Percentiles rank a stretch among this genome's conserved stretches.
phyloP scores from a whole-genome alignment of 1,284 basidiomycete species.

The Puccinia triticina region DNA sequence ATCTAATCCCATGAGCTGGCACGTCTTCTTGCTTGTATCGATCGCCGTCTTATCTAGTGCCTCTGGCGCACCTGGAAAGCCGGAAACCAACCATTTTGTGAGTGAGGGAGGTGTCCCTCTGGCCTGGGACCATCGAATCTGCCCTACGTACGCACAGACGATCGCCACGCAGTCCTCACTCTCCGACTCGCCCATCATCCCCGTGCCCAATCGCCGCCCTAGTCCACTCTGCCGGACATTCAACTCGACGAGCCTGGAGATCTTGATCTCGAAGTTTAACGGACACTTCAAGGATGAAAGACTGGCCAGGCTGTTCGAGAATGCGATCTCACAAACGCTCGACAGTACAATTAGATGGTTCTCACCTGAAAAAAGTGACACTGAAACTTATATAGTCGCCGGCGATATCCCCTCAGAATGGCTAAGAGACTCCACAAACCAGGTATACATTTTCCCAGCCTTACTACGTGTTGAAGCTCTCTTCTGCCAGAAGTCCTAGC shows the following conservation, averaged over 20 bases:
- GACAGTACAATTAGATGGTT: constrained; percentile 56
- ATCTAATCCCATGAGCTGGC: not conserved
- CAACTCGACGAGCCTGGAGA: constrained; percentile 2
- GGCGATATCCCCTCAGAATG: constrained; percentile 56
- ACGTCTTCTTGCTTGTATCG: not conserved
- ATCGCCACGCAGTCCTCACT: not conserved
- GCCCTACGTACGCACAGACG: not conserved
- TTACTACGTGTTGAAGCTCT: not conserved
- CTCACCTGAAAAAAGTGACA: constrained; percentile 51
- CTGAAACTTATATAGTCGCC: constrained; percentile 55
- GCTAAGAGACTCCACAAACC: constrained; percentile 55
- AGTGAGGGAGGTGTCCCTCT: not conserved
- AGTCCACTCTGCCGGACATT: constrained; percentile 16
- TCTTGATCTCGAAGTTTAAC: not conserved
- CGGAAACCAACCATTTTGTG: not conserved
- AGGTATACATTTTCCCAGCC: constrained; percentile 51
- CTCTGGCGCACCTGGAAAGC: not conserved
- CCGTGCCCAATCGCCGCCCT: constrained; percentile 19
- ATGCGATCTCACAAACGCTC: constrained; percentile 48
- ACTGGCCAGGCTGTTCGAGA: constrained; percentile 12
- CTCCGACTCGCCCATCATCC: not conserved
- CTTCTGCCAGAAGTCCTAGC: too few species aligned
- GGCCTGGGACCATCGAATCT: not conserved
- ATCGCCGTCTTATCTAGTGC: not conserved
- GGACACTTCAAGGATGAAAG: not conserved